Evolutionary conservation across 1,139 yeast species (phyloP).

Genomic region (Suhomyces anneliseae): DNA sequence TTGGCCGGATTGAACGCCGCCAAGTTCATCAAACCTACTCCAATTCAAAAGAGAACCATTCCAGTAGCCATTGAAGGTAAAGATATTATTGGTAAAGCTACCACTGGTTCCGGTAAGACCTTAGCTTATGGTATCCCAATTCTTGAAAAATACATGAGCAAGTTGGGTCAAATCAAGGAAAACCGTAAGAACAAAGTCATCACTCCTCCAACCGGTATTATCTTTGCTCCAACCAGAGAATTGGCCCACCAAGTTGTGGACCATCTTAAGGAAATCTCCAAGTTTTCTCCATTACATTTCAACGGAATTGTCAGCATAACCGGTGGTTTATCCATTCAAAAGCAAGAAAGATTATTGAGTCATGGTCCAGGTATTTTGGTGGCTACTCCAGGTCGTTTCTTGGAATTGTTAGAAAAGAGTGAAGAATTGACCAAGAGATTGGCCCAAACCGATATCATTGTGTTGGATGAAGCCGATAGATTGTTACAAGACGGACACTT

Average conservation of each 20-base stretch:
- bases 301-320: conserved; percentile 76
- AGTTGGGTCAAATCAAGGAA: conserved; percentile 22
- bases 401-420: conserved; percentile 74
- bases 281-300: conserved; percentile 56
- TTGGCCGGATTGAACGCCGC: conserved; percentile 59
- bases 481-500: conserved; percentile 94
- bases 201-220: conserved; percentile 65
- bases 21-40: conserved; percentile 74
- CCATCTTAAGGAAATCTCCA: conserved; percentile 66
- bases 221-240: conserved; percentile 95
- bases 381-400: conserved; percentile 94
- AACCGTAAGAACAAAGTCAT: conserved; percentile 26
- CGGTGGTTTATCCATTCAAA: conserved; percentile 93
- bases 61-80: conserved; percentile 71
- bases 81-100: conserved; percentile 93
- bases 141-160: conserved; percentile 57
- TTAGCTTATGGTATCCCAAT: conserved; percentile 96
- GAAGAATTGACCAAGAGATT: conserved; percentile 54
- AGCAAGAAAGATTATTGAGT: conserved; percentile 76
- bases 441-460: conserved; percentile 66
- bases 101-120: conserved; percentile 98
- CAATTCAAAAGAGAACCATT: conserved; percentile 75
- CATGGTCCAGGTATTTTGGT: conserved; percentile 81
- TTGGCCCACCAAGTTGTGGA: conserved; percentile 90
- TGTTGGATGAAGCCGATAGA: conserved; percentile 97